Percentiles rank a stretch among this genome's conserved stretches.
Evolutionary conservation across 208 protist species (phyloP).

Genomic region (Acanthamoeba divionensis): DNA sequence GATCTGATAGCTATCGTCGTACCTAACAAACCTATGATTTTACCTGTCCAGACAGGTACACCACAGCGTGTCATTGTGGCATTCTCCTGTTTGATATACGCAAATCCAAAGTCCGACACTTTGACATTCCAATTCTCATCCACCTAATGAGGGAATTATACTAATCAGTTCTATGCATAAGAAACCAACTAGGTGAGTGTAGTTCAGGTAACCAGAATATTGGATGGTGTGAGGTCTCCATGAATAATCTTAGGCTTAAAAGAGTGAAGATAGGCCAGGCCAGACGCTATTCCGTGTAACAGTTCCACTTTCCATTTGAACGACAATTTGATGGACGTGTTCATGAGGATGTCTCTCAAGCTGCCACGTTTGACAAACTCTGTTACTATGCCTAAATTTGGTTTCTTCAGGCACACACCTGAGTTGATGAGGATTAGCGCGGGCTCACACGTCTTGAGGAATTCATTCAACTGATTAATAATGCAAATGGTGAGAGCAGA

Average conservation of each 20-base stretch:
- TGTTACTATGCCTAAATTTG: slow-evolving; percentile 21
- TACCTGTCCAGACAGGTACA: too few relatives aligned
- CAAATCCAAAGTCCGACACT: too few relatives aligned
- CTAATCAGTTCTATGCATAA: too few relatives aligned
- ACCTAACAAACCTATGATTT: too few relatives aligned
- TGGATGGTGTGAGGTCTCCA: slow-evolving; percentile 23
- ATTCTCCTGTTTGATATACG: too few relatives aligned
- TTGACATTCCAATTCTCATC: too few relatives aligned
- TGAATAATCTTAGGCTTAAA: slow-evolving; percentile 24
- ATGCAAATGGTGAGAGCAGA: neutral
- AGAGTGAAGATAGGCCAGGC: slow-evolving; percentile 29
- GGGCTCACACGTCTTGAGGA: too few relatives aligned
- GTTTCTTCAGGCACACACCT: too few relatives aligned
- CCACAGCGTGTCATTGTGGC: too few relatives aligned
- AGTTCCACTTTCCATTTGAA: neutral
- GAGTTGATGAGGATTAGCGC: neutral
- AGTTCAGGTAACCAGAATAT: neutral
- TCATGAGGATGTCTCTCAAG: slow-evolving; percentile 2
- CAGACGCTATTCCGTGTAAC: neutral
- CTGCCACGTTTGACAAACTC: neutral
- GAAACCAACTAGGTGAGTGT: too few relatives aligned
- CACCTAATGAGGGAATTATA: too few relatives aligned
- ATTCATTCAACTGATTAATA: slow-evolving; percentile 33
- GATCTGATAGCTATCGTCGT: too few relatives aligned
- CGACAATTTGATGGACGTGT: neutral